These are phyloP conservation scores for Podila horticola DNA, from an alignment of 192 early-diverging fungal species.

Conservation along the genomic window DNA sequence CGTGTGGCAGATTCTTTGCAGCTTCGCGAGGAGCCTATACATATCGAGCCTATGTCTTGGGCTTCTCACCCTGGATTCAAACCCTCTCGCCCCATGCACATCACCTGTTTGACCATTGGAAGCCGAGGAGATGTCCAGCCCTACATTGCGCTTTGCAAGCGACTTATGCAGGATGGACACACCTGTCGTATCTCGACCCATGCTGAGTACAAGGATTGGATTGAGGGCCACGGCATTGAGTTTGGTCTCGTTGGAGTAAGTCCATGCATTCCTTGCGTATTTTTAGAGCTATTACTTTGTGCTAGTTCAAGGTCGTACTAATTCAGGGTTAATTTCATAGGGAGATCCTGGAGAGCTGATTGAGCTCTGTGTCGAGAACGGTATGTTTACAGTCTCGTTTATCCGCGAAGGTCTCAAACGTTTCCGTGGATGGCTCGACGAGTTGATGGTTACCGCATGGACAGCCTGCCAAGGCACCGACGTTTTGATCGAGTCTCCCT, in stretches of 20 bases:
- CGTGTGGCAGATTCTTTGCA: constrained; percentile 28
- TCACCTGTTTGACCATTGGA: constrained; percentile 78
- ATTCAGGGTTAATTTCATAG: neutral
- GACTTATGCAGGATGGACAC: constrained; percentile 70
- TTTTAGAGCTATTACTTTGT: neutral
- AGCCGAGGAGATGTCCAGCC: constrained; percentile 83
- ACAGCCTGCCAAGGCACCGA: constrained; percentile 70
- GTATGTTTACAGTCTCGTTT: constrained; percentile 73
- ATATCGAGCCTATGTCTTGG: constrained; percentile 39
- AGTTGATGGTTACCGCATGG: constrained; percentile 66
- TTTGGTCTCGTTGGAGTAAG: constrained; percentile 74
- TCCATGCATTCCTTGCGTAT: constrained; percentile 25
- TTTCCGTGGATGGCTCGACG: constrained; percentile 73
- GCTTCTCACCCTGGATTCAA: constrained; percentile 32
- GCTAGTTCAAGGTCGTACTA: neutral
- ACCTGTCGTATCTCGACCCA: constrained; percentile 75
- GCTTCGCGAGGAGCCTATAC: constrained; percentile 43
- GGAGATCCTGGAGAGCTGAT: constrained; percentile 50
- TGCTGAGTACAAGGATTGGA: constrained; percentile 70
- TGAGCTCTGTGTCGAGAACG: constrained; percentile 73
- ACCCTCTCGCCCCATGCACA: constrained; percentile 60
- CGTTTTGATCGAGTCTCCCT: constrained; percentile 74
- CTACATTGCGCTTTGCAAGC: constrained; percentile 74
- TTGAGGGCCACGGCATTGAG: constrained; percentile 73
- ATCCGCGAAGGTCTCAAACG: constrained; percentile 65